phyloP scores from a whole-genome alignment of 2,329 filamentous ascomycete species.

The Colletotrichum neosansevieriae region DNA sequence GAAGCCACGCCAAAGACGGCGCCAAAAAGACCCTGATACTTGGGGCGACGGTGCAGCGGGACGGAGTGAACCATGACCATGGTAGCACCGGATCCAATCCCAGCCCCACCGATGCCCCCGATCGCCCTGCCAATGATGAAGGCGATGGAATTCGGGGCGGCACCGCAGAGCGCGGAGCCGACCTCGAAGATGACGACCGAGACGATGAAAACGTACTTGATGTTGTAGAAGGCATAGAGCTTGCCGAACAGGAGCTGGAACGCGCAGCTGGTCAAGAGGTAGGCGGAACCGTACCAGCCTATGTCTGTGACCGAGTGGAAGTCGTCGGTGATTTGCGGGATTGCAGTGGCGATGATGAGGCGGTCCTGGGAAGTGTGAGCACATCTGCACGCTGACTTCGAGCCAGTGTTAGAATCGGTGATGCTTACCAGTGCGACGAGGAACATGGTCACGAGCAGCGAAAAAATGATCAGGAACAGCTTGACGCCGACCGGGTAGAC shows the following conservation, averaged over 20 bases:
- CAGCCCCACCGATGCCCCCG: slow-evolving; percentile 51
- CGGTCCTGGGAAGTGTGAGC: slow-evolving; percentile 42
- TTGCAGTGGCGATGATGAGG: slow-evolving; percentile 56
- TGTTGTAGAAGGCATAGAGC: slow-evolving; percentile 46
- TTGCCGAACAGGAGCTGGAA: slow-evolving; percentile 49
- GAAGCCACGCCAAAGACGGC: slow-evolving; percentile 57
- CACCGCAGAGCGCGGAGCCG: slow-evolving; percentile 49
- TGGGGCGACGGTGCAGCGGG: slow-evolving; percentile 54
- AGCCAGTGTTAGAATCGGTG: too few species aligned
- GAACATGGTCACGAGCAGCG: slow-evolving; percentile 39
- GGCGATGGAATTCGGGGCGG: slow-evolving; percentile 47
- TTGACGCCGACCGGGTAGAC: slow-evolving; percentile 33
- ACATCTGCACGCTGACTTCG: too few species aligned
- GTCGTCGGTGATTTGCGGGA: slow-evolving; percentile 49
- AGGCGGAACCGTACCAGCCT: slow-evolving; percentile 48
- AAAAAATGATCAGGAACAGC: slow-evolving; percentile 42
- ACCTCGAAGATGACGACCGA: slow-evolving; percentile 46
- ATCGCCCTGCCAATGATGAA: slow-evolving; percentile 55
- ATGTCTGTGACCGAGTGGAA: slow-evolving; percentile 47
- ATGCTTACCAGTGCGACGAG: slow-evolving; percentile 37
- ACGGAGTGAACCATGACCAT: slow-evolving; percentile 48
- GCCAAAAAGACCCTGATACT: slow-evolving; percentile 49
- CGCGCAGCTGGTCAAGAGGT: slow-evolving; percentile 46
- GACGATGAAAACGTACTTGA: slow-evolving; percentile 46
- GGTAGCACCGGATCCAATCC: slow-evolving; percentile 51